These are phyloP conservation scores for Poterioochromonas sp. DNA, from an alignment of 352 stramenopile species.

Conservation along the genomic window DNA sequence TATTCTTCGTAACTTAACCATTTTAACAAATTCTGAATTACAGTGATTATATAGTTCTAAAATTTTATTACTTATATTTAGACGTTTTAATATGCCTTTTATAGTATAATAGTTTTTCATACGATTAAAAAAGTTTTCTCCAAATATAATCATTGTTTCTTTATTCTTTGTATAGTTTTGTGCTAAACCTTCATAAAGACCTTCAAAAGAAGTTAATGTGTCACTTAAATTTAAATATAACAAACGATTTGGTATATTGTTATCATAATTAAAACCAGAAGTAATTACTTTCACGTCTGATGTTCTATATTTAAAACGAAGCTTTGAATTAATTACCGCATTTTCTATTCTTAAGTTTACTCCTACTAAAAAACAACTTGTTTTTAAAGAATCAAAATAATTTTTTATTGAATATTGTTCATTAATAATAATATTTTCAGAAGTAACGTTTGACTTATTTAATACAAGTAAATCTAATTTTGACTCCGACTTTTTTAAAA, in stretches of 20 bases:
- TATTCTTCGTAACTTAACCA: slow-evolving; percentile 41
- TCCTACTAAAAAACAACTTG: slow-evolving; percentile 31
- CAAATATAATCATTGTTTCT: slow-evolving; percentile 32
- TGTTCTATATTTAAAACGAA: slow-evolving; percentile 32
- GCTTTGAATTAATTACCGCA: slow-evolving; percentile 31
- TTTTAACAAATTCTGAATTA: slow-evolving; percentile 32
- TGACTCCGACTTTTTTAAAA: slow-evolving; percentile 31
- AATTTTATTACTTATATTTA: slow-evolving; percentile 33
- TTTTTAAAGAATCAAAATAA: slow-evolving; percentile 33
- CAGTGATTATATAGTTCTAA: slow-evolving; percentile 32
- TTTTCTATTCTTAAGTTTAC: slow-evolving; percentile 32
- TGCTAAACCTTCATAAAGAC: slow-evolving; percentile 31
- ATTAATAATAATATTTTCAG: slow-evolving; percentile 33
- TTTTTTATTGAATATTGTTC: slow-evolving; percentile 32
- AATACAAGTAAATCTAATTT: slow-evolving; percentile 32
- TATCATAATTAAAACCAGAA: slow-evolving; percentile 32
- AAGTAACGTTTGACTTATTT: slow-evolving; percentile 32
- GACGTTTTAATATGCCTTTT: slow-evolving; percentile 31
- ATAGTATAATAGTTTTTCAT: slow-evolving; percentile 32
- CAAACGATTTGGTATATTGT: slow-evolving; percentile 31
- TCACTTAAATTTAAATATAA: slow-evolving; percentile 33
- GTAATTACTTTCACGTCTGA: slow-evolving; percentile 31
- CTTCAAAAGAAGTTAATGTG: slow-evolving; percentile 31
- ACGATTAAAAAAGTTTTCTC: slow-evolving; percentile 32
- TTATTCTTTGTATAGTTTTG: slow-evolving; percentile 32